These are phyloP conservation scores for Trametes elegans DNA, from an alignment of 768 basidiomycete genomes.

Conservation along the genomic window DNA sequence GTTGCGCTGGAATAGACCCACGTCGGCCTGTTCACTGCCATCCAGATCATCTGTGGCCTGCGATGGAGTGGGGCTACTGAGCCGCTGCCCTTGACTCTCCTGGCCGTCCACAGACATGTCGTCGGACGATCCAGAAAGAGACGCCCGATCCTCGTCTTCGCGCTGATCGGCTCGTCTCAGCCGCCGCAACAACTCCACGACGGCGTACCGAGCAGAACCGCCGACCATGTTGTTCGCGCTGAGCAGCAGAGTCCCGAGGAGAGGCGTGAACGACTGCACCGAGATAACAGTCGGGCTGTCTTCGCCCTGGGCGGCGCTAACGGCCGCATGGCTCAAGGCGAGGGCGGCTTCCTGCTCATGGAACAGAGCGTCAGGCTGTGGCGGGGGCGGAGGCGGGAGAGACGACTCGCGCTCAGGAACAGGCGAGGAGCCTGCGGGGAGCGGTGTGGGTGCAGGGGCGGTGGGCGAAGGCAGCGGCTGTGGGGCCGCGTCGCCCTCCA, in stretches of 20 bases:
- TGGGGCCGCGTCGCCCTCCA: slow-evolving; percentile 24
- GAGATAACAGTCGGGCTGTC: slow-evolving; percentile 48
- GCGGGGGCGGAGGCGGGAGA: background rate
- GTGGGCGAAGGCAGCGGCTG: slow-evolving; percentile 10
- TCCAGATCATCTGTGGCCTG: slow-evolving; percentile 18
- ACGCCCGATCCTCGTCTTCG: slow-evolving; percentile 10
- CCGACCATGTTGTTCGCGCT: slow-evolving; percentile 75
- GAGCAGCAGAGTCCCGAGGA: slow-evolving; percentile 84
- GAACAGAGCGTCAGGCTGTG: background rate
- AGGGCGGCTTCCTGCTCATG: slow-evolving; percentile 20
- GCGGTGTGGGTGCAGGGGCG: slow-evolving; percentile 12
- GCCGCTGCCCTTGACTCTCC: background rate
- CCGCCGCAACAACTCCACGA: slow-evolving; percentile 75
- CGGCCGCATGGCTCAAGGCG: slow-evolving; percentile 47
- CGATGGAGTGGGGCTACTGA: slow-evolving; percentile 10
- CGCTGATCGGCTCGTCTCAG: slow-evolving; percentile 59
- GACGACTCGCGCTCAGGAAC: background rate
- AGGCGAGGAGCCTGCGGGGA: background rate
- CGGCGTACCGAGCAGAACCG: slow-evolving; percentile 66
- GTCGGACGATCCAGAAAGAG: background rate
- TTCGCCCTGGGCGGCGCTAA: background rate
- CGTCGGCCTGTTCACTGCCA: slow-evolving; percentile 33
- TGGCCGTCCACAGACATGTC: background rate
- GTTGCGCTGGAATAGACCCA: slow-evolving; percentile 48
- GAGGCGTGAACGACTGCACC: slow-evolving; percentile 87